Percentiles rank a stretch among this genome's conserved stretches.
phyloP scores from a whole-genome alignment of 2,329 filamentous ascomycete genomes.

The Arthroderma sp. region DNA sequence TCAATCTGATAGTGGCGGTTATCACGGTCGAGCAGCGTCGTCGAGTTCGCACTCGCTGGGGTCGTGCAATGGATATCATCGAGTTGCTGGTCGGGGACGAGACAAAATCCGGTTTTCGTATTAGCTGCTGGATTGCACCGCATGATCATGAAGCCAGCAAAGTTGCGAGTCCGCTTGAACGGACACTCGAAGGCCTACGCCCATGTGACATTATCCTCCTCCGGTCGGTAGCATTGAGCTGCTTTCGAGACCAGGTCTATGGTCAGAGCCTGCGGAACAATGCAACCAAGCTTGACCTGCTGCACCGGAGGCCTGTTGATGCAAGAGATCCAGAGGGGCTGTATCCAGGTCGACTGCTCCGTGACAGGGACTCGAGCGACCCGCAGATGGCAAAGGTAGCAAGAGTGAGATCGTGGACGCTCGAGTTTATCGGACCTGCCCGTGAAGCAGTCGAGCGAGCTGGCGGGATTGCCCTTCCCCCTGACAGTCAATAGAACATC shows the following conservation, averaged over 20 bases:
- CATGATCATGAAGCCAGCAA: conserved; percentile 4
- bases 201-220: conserved; percentile 67
- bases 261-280: conserved; percentile 67
- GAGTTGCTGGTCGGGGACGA: conserved; percentile 78
- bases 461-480: conserved; percentile 18
- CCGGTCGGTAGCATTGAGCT: conserved; percentile 64
- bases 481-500: conserved; percentile 28
- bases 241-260: conserved; percentile 66
- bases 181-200: conserved; percentile 40
- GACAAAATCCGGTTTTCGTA: conserved; percentile 63
- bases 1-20: conserved; percentile 69
- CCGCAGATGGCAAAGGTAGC: conserved; percentile 52
- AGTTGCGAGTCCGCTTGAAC: conserved; percentile 26
- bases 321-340: conserved; percentile 40
- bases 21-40: conserved; percentile 59
- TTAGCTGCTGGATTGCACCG: conserved; percentile 69
- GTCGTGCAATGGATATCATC: conserved; percentile 49
- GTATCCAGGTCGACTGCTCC: conserved; percentile 25
- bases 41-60: conserved; percentile 50
- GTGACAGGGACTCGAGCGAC: conserved; percentile 22
- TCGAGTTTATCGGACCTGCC: conserved; percentile 48
- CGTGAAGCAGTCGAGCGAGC: not conserved
- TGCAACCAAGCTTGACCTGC: conserved; percentile 56
- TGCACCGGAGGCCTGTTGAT: conserved; percentile 47
- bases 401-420: conserved; percentile 62